Evolutionary conservation across 2,329 filamentous ascomycete species (phyloP).

Genomic region (Fusarium odoratissimum): DNA sequence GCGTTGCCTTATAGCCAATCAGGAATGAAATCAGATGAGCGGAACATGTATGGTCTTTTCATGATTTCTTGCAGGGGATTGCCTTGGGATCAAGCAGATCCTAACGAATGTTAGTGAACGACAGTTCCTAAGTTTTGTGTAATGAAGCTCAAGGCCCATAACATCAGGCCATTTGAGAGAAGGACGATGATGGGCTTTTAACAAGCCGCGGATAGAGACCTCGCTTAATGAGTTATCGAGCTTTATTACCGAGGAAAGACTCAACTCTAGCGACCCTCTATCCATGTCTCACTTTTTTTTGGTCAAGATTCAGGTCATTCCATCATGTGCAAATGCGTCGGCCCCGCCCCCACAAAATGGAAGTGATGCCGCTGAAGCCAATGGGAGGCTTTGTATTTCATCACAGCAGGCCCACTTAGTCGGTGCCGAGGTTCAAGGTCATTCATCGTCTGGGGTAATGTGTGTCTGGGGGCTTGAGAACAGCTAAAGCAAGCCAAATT

Average conservation of each 20-base stretch:
- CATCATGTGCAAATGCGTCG: slow-evolving; percentile 32
- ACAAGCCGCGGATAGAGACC: not conserved
- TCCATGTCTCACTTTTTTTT: not conserved
- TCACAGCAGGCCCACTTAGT: slow-evolving; percentile 29
- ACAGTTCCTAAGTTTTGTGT: not conserved
- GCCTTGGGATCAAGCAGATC: not conserved
- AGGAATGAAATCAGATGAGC: not conserved
- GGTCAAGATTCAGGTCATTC: not conserved
- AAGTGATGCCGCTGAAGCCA: slow-evolving; percentile 28
- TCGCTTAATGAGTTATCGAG: not conserved
- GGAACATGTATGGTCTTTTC: not conserved
- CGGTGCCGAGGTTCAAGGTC: slow-evolving; percentile 38
- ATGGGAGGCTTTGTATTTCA: slow-evolving; percentile 32
- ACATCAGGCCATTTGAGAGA: not conserved
- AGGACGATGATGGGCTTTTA: not conserved
- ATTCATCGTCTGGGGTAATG: slow-evolving; percentile 23
- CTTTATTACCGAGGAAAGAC: slow-evolving; percentile 33
- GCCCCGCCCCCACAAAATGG: slow-evolving; percentile 40
- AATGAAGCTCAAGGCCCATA: not conserved
- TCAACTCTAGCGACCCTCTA: slow-evolving; percentile 9
- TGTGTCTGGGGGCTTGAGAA: slow-evolving; percentile 7
- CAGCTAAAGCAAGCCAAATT: not conserved
- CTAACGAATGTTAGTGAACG: not conserved
- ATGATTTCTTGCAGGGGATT: not conserved
- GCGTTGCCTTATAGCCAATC: not conserved